Evolutionary conservation across 495 filamentous ascomycete genomes (phyloP), one percentile per base, ranked within the genome.

Genomic region (Aspergillus cavernicola): DNA sequence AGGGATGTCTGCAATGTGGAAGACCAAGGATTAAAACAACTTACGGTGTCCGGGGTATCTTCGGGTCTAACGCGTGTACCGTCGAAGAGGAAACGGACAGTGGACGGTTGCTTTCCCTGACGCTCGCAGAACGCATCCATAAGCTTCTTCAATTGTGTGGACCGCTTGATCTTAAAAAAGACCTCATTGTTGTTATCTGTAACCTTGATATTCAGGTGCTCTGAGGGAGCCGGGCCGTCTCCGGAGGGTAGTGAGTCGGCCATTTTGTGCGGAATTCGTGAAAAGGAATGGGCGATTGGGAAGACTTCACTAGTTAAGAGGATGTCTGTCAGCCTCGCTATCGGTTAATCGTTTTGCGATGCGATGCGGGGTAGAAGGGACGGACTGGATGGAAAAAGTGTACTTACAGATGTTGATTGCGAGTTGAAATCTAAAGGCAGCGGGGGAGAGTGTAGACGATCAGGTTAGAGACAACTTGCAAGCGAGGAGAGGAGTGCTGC

Each of bases 161-260:
- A 90, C 5, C 92, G 87, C 84, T 99, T 99, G 73, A 99, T 99
- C 79, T 99, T 99, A 80, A 99, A 99, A 72, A 99, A 99, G 58
- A 99, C 95, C 61, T 99, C 95, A 63, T 99, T 99, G 76, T 99
- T 96, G 75, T 96, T 96, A 60, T 99, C 95, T 0, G 95, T 97
- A n/a, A 99, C 95, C 66, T 99, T 99, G 79, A 99, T 97, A 70
- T 99, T 99, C 7, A 99, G 78, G 69, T 99, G 95, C 70, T 97
- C 95, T 31, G 68, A 72, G 20, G 79, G 71, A 37, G 80, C 77
- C 35, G 85, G 81, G 50, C 79, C 84, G 35, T 77, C 78, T 22
- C 77, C 75, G 15, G 62, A 71, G 41, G 50, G 61, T 46, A 15
- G 50, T 56, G 60, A 26, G 59, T 82, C 80, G 16, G 81, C 76